These are phyloP conservation scores for Pleurotus tuber-regium DNA, from an alignment of 768 basidiomycete genomes.

Conservation along the genomic window DNA sequence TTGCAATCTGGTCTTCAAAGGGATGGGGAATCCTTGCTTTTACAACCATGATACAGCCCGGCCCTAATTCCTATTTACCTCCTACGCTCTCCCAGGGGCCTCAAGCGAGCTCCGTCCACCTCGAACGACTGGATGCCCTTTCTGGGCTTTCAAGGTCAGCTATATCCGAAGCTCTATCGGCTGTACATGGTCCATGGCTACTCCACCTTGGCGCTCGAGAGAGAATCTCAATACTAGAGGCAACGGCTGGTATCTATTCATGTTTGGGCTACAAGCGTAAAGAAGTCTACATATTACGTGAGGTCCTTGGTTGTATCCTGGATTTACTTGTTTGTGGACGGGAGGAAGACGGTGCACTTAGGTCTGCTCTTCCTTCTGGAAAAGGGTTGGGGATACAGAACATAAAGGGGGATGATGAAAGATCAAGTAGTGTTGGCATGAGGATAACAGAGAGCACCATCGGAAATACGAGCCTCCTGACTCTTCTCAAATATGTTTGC, in stretches of 20 bases:
- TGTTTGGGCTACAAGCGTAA: constrained; percentile 85
- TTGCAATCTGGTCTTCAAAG: constrained; percentile 81
- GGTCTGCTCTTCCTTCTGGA: constrained; percentile 38
- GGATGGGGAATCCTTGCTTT: constrained; percentile 84
- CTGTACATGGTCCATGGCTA: constrained; percentile 86
- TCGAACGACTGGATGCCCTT: constrained; percentile 64
- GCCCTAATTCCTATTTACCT: constrained; percentile 55
- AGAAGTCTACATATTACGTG: constrained; percentile 83
- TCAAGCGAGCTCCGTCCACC: constrained; percentile 41
- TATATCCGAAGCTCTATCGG: constrained; percentile 63
- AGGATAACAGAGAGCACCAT: constrained; percentile 70
- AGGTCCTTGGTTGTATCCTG: constrained; percentile 80
- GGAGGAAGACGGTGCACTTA: constrained; percentile 61
- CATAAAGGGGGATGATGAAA: no score
- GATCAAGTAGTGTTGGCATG: no score
- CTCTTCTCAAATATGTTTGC: constrained; percentile 71
- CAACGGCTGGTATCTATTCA: constrained; percentile 71
- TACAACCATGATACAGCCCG: constrained; percentile 69
- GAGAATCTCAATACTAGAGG: constrained; percentile 67
- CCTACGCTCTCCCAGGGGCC: constrained; percentile 51
- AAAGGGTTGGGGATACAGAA: constrained; percentile 44
- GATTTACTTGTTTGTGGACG: constrained; percentile 85
- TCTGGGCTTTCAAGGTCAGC: constrained; percentile 70
- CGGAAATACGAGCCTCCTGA: constrained; percentile 82
- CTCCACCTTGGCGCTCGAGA: constrained; percentile 76